Evolutionary conservation across 192 early-diverging fungal genomes (phyloP).

Genomic region (Chytriomyces sp.): DNA sequence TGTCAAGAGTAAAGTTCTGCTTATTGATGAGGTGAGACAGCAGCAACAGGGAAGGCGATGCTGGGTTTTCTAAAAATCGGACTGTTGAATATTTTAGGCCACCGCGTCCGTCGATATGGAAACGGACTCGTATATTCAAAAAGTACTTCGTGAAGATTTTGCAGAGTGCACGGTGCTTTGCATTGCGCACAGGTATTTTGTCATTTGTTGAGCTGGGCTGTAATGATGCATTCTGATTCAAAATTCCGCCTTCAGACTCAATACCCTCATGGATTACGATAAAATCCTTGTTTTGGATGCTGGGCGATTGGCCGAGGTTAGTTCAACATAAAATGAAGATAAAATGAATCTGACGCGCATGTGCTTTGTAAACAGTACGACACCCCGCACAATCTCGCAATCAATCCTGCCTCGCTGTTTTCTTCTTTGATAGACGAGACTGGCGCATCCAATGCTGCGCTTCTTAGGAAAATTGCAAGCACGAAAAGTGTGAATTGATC

Average conservation of each 20-base stretch:
- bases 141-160: conserved; percentile 70
- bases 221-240: too few relatives aligned
- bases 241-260: conserved; percentile 43
- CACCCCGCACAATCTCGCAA: not conserved
- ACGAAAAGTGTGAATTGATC: not conserved
- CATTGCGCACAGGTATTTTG: conserved; percentile 68
- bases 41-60: conserved; percentile 62
- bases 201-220: not conserved
- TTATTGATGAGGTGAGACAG: conserved; percentile 43
- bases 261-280: conserved; percentile 72
- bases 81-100: conserved; percentile 48
- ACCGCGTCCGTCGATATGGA: conserved; percentile 82
- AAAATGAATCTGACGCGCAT: too few relatives aligned
- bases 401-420: conserved; percentile 39
- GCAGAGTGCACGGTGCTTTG: conserved; percentile 71
- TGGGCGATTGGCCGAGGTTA: conserved; percentile 68
- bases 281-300: conserved; percentile 73
- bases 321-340: too few relatives aligned
- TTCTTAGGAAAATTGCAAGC: conserved; percentile 56
- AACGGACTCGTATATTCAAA: conserved; percentile 80
- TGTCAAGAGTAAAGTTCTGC: conserved; percentile 34
- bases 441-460: conserved; percentile 61
- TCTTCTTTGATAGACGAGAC: conserved; percentile 68
- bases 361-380: not conserved
- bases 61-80: conserved; percentile 42